A percentile compares a stretch with the other conserved stretches of the same genome.
Conservation (phyloP, 768 basidiomycete species). For the Leccinellum rugosiceps region DNA sequence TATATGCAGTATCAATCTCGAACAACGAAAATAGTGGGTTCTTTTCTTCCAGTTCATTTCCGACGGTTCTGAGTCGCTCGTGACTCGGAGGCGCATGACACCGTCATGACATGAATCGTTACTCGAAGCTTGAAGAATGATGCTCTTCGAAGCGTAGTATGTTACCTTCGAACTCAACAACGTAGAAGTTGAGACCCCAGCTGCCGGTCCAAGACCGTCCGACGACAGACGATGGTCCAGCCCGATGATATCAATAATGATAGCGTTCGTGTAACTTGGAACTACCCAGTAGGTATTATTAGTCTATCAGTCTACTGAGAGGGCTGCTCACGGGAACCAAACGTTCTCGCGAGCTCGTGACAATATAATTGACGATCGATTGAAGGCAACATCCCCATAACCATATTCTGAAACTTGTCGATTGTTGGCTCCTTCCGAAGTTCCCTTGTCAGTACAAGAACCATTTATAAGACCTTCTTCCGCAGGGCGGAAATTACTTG, state of each 20-base stretch:
- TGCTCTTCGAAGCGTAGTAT: too few relatives aligned
- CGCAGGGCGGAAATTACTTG: background rate
- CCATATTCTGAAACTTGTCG: background rate
- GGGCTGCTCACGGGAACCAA: background rate
- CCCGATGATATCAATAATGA: background rate
- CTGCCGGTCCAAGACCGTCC: background rate
- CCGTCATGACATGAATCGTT: too few relatives aligned
- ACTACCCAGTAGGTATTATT: too few relatives aligned
- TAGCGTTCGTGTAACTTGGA: too few relatives aligned
- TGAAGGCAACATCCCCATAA: background rate
- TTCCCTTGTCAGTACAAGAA: background rate
- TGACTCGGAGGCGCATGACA: too few relatives aligned
- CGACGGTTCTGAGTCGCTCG: too few relatives aligned
- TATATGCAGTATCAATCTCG: too few relatives aligned
- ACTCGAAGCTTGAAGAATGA: too few relatives aligned
- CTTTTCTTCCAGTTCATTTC: too few relatives aligned
- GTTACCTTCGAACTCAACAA: too few relatives aligned
- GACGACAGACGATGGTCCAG: background rate
- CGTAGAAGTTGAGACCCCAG: too few relatives aligned
- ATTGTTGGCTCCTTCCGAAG: background rate
- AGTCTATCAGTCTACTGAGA: background rate
- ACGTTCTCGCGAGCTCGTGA: background rate
- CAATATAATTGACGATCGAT: background rate
- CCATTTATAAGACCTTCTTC: background rate
- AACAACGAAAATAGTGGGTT: too few relatives aligned